Evolutionary conservation across 225 moss, liverwort and hornwort species (phyloP), one percentile per base, ranked within the genome.

Genomic region (Takakia lepidozioides): DNA sequence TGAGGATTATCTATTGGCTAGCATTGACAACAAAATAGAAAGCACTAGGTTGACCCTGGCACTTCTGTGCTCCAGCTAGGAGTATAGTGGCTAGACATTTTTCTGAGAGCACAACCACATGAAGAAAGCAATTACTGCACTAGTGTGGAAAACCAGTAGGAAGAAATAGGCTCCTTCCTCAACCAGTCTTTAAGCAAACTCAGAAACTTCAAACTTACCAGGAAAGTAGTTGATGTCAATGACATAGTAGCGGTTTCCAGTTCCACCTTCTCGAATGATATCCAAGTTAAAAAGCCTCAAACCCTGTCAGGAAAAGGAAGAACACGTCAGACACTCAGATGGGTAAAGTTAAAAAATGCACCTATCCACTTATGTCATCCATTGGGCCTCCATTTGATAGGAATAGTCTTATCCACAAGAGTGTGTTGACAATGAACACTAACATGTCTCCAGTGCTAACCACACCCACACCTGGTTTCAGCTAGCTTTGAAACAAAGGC

Each of bases 181-280:
- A 24, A 17, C 23, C 2, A 46, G 23, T 14, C 23, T 4, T 25
- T 25, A 2, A 9, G 3, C 20, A 20, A 46, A 41, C n/a, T n/a
- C 49, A 27, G 13, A 25, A 23, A 25, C 21, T 14, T 46, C 3
- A 10, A 41, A n/a, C 40, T 19, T 76, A 76, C 76, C 76, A 57
- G 76, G 76, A 54, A 76, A 76, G 38, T 72, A 76, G 55, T 76
- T 76, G 60, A 76, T 76, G 54, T 76, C 76, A 39, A 76, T 72
- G 18, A 76, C 76, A 44, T 68, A 72, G 71, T 72, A 76, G 37
- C 71, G 61, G 32, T 68, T 48, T 54, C 71, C 64, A 39, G 67
- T 52, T 16, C 71, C 76, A 30, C 71, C 76, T 63, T 64, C 61
- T 50, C 76, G 71, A 29, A 76, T 76, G 60, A 76, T 67, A 30